Percentiles rank a stretch among this genome's conserved stretches.
These are phyloP conservation scores for Globisporangium nagaii DNA, from an alignment of 352 stramenopile genomes.

Conservation along the genomic window DNA sequence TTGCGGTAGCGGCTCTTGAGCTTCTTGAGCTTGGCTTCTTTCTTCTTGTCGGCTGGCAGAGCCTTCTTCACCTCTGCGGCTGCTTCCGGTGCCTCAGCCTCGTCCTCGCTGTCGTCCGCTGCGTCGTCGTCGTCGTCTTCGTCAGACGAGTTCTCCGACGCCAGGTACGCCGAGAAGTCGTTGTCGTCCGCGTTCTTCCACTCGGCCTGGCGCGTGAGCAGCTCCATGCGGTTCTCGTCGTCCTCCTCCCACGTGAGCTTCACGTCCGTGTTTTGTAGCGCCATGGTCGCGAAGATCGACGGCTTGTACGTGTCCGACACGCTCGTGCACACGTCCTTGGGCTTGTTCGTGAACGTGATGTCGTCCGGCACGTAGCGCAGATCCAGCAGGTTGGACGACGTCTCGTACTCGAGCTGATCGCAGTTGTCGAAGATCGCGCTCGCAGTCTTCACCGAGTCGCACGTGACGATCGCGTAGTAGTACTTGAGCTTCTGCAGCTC, in stretches of 20 bases:
- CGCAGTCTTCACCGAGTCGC: conserved; percentile 88
- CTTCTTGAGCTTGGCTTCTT: conserved; percentile 66
- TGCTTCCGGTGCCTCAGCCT: conserved; percentile 26
- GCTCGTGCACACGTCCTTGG: conserved; percentile 77
- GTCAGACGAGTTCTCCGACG: conserved; percentile 65
- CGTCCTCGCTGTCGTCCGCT: conserved; percentile 35
- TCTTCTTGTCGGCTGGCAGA: conserved; percentile 35
- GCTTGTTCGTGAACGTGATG: conserved; percentile 79
- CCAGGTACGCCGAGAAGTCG: conserved; percentile 93
- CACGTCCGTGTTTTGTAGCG: conserved; percentile 91
- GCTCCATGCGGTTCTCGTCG: conserved; percentile 87
- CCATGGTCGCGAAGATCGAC: conserved; percentile 91
- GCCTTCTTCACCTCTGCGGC: conserved; percentile 10
- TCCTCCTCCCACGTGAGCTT: conserved; percentile 95
- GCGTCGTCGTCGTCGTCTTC: conserved; percentile 47
- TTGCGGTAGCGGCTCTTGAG: conserved; percentile 78
- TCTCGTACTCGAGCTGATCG: conserved; percentile 97
- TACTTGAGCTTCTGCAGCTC: conserved; percentile 98
- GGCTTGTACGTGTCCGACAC: conserved; percentile 94
- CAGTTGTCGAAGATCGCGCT: conserved; percentile 93
- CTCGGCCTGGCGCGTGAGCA: conserved; percentile 62
- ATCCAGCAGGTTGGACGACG: conserved; percentile 93
- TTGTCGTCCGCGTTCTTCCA: conserved; percentile 89
- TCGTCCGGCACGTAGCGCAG: conserved; percentile 93
- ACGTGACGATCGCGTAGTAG: conserved; percentile 97